Conservation (phyloP, 2,329 filamentous ascomycete species). For the Ophiostoma piceae region DNA sequence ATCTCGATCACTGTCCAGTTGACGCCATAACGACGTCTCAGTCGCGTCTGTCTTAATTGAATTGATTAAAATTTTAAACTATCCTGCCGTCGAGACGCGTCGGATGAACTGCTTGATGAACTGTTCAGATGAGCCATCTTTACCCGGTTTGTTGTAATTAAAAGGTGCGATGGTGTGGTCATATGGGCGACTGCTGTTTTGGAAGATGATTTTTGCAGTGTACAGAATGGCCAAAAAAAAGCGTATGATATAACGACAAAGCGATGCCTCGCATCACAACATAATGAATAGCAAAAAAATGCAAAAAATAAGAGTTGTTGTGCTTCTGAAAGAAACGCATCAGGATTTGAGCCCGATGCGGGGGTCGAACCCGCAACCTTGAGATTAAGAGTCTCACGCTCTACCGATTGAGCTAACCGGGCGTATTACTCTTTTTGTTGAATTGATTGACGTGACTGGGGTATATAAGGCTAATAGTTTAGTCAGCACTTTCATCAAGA, state of each 20-base stretch:
- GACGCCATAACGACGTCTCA: background rate
- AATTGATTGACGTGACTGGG: no score
- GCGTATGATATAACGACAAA: background rate
- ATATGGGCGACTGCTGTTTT: background rate
- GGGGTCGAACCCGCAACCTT: constrained; percentile 41
- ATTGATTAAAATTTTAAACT: background rate
- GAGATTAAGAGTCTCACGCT: constrained; percentile 64
- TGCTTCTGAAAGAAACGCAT: constrained; percentile 29
- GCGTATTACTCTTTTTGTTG: constrained; percentile 31
- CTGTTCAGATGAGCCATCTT: background rate
- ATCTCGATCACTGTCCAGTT: background rate
- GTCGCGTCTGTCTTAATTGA: background rate
- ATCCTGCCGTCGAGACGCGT: background rate
- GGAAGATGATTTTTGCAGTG: no score
- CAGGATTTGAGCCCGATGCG: constrained; percentile 44
- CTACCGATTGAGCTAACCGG: constrained; percentile 66
- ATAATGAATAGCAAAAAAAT: background rate
- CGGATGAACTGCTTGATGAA: background rate
- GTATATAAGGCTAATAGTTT: background rate
- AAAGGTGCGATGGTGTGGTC: background rate
- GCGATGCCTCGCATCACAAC: background rate
- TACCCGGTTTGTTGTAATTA: background rate
- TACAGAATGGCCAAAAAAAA: background rate
- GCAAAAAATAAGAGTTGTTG: background rate
- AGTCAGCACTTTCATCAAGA: background rate